Evolutionary conservation across 2,329 filamentous ascomycete species (phyloP).

Genomic region (Clonostachys rosea): DNA sequence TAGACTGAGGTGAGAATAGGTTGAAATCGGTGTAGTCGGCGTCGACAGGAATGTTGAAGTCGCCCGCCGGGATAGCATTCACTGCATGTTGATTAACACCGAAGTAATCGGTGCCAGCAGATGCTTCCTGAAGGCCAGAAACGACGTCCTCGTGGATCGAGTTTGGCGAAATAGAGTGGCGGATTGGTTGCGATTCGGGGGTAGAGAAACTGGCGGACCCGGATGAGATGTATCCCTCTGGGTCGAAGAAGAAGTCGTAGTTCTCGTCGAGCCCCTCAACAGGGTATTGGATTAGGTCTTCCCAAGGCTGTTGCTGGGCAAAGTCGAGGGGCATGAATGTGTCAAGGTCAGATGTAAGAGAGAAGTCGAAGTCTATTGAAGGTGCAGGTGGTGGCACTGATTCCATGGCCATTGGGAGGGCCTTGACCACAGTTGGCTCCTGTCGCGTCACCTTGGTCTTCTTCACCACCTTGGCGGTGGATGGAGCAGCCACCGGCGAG

Average conservation of each 20-base stretch:
- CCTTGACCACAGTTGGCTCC: background rate
- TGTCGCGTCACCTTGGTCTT: slow-evolving; percentile 16
- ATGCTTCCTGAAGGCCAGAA: no score
- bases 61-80: no score
- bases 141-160: no score
- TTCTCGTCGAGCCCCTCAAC: slow-evolving; percentile 23
- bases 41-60: slow-evolving; percentile 2
- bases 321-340: background rate
- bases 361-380: background rate
- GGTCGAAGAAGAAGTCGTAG: slow-evolving; percentile 41
- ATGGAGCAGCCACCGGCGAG: slow-evolving; percentile 1
- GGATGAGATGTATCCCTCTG: slow-evolving; percentile 18
- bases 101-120: no score
- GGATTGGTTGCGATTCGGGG: background rate
- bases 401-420: background rate
- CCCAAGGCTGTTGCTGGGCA: slow-evolving; percentile 25
- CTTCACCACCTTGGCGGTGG: slow-evolving; percentile 30
- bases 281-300: slow-evolving; percentile 41
- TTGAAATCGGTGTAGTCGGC: slow-evolving; percentile 49
- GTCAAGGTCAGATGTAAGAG: background rate
- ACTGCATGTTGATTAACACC: no score
- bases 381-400: background rate
- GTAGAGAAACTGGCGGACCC: slow-evolving; percentile 30
- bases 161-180: no score
- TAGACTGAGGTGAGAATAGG: slow-evolving; percentile 46